phyloP scores from a whole-genome alignment of 2,329 filamentous ascomycete genomes.

The Botrytis fragariae region DNA sequence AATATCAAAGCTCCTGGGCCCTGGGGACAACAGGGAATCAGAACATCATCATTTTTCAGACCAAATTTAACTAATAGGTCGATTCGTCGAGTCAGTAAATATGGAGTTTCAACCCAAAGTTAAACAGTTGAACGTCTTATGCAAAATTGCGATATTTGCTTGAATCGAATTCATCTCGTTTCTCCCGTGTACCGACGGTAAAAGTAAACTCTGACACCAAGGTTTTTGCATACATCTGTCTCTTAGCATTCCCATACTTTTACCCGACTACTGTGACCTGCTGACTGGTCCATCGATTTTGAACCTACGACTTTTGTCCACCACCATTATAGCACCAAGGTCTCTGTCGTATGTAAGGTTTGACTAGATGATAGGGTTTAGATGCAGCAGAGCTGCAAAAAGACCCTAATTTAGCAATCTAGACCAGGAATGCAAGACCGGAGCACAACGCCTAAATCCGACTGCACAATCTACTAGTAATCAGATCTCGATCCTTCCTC shows the following conservation, averaged over 20 bases:
- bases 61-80: slow-evolving; percentile 6
- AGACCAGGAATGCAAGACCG: neutral
- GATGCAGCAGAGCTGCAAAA: slow-evolving; percentile 1
- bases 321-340: neutral
- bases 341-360: neutral
- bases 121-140: slow-evolving; percentile 1
- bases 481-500: neutral
- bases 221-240: neutral
- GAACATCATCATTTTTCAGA: slow-evolving; percentile 9
- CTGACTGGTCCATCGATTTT: neutral
- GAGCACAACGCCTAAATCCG: neutral
- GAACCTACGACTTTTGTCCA: neutral
- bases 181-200: neutral
- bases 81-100: slow-evolving; percentile 12
- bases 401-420: slow-evolving; percentile 1
- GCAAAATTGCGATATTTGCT: neutral
- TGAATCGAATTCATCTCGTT: neutral
- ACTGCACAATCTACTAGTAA: neutral
- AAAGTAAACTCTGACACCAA: neutral
- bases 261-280: neutral
- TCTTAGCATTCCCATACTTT: neutral
- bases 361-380: slow-evolving; percentile 6
- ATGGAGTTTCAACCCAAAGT: neutral
- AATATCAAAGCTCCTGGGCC: slow-evolving; percentile 14
- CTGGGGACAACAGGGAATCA: slow-evolving; percentile 7